phyloP scores from a whole-genome alignment of 495 filamentous ascomycete species.

The Usnea hakonensis region DNA sequence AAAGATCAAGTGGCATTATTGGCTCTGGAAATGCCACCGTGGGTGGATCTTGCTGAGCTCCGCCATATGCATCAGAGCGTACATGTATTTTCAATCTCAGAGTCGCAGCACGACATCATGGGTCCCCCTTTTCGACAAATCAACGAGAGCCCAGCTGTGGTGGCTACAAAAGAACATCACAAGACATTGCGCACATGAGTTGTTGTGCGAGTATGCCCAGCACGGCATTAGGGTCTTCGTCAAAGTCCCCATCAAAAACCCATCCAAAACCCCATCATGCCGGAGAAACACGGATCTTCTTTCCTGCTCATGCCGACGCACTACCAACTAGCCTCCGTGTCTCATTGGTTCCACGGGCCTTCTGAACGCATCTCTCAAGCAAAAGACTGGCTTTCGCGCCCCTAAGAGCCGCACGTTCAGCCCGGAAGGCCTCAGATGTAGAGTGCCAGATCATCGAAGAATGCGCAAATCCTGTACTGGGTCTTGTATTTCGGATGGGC shows the following conservation, averaged over 20 bases:
- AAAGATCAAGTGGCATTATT: no score
- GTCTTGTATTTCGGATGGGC: no score
- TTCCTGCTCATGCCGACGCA: background rate
- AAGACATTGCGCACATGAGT: background rate
- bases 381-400: no score
- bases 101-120: background rate
- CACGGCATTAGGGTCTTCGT: no score
- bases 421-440: background rate
- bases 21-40: no score
- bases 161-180: background rate
- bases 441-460: background rate
- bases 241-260: background rate
- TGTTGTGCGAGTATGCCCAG: background rate
- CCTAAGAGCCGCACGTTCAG: background rate
- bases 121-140: background rate
- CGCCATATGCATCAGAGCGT: no score
- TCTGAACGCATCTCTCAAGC: background rate
- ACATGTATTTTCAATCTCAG: no score
- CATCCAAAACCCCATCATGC: background rate
- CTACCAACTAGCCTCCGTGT: background rate
- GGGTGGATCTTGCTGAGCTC: no score
- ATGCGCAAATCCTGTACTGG: no score
- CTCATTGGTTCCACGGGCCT: background rate
- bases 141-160: background rate
- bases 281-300: background rate